Base-by-base conservation (phyloP, 2,329 filamentous ascomycete genomes). In the Xylariomycetidae sp. region DNA sequence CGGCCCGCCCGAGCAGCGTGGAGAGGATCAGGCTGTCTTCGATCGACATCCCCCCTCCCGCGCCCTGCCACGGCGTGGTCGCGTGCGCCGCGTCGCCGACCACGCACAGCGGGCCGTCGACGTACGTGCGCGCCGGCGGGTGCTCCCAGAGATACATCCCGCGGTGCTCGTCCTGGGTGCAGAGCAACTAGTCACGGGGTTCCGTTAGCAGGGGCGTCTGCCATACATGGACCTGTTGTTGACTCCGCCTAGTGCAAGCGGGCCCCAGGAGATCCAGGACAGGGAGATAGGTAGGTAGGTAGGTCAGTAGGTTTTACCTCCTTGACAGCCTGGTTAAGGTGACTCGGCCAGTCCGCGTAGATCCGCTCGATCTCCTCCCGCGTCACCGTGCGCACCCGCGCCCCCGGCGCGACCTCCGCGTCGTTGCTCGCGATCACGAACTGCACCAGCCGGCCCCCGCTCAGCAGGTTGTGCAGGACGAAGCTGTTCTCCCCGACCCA, bases 101-200 rank as follows among this genome's bases (percentile, higher is more conserved):
- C 2, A 52, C 19, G 22, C 45, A 44, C 2, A 50, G 13, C 8
- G 40, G 33, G 0, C 46, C 48, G 2, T 40, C 46, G 16, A 39
- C 42, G 19, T 50, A 48, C 6, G 22, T 50, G 4, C 12, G 19
- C 1, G 46, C 46, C 2, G 29, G 29, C 3, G 39, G 39, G 15
- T 53, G 45, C 5, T 53, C 48, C 47, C 46, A 53, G 1, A 53
- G 38, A 19, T 52, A 53, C 4, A 48, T 34, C 1, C 28, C 46
- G 0, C 19, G 13, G 2, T 52, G 44, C n/a, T 48, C 43, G 2
- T 40, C 32, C 25, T 46, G 8, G 6, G 42, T 18, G 20, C 47
- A 51, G 12, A 50, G 23, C 7, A 53, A 26, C 46, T 51, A 19
- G 9, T 16, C 12, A 17, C 29, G 9, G 12, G 4, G 19, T 29